Conservation (phyloP, 2,329 filamentous ascomycete genomes). For the Sodiomyces alkalinus region DNA sequence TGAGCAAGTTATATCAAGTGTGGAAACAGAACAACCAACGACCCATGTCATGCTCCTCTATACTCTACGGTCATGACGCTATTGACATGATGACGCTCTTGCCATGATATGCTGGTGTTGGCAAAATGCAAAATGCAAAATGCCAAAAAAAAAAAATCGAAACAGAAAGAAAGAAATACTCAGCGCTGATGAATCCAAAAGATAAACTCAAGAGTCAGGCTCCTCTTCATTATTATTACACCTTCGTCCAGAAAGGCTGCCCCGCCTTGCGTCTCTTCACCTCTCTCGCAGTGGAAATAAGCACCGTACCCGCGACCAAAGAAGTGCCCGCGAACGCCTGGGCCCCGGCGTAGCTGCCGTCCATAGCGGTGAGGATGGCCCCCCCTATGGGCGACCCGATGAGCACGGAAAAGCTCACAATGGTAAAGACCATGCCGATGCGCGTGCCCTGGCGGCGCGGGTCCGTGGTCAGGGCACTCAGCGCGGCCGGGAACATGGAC, state of each 20-base stretch:
- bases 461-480: slow-evolving; percentile 39
- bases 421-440: slow-evolving; percentile 44
- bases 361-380: slow-evolving; percentile 26
- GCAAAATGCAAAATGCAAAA: too few species aligned
- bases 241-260: slow-evolving; percentile 22
- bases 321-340: slow-evolving; percentile 31
- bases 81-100: too few species aligned
- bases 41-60: too few species aligned
- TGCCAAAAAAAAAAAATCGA: too few species aligned
- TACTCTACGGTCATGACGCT: too few species aligned
- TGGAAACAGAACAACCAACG: too few species aligned
- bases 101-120: too few species aligned
- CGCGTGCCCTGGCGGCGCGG: slow-evolving; percentile 34
- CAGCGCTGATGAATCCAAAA: too few species aligned
- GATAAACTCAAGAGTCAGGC: too few species aligned
- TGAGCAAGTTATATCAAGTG: too few species aligned
- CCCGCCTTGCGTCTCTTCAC: slow-evolving; percentile 22
- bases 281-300: slow-evolving; percentile 22
- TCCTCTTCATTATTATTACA: slow-evolving; percentile 12
- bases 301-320: slow-evolving; percentile 23
- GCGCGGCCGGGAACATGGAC: slow-evolving; percentile 47
- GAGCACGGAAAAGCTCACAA: slow-evolving; percentile 36
- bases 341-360: slow-evolving; percentile 28
- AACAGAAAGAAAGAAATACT: too few species aligned
- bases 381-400: slow-evolving; percentile 36